Conservation (phyloP, 129 eudicot species). For the Flaveria brownii region DNA sequence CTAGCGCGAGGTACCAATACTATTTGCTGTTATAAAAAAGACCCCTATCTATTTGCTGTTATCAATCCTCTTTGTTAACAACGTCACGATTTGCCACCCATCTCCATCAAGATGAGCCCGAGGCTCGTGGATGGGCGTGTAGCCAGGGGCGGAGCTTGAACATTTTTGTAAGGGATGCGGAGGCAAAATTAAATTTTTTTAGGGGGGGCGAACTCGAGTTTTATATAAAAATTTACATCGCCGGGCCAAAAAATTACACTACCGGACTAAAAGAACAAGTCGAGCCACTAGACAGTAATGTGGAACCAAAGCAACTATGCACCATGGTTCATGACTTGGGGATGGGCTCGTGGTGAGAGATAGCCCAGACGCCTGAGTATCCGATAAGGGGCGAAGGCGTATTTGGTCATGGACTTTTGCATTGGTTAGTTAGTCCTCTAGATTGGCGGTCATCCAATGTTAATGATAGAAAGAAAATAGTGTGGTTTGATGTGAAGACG, state of each 20-base stretch:
- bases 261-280: too few relatives aligned
- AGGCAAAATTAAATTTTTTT: too few relatives aligned
- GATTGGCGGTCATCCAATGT: too few relatives aligned
- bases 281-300: not conserved
- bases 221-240: too few relatives aligned
- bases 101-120: not conserved
- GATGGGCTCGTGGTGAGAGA: constrained; percentile 13
- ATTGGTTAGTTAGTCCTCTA: not conserved
- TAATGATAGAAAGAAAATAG: too few relatives aligned
- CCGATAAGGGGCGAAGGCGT: not conserved
- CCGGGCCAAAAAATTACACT: too few relatives aligned
- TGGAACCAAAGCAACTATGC: not conserved
- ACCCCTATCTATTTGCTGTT: not conserved
- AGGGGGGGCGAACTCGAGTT: too few relatives aligned
- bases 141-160: too few relatives aligned
- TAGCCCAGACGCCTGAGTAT: not conserved
- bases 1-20: too few relatives aligned
- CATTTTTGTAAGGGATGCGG: too few relatives aligned
- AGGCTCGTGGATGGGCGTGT: not conserved
- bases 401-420: constrained; percentile 15
- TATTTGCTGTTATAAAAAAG: too few relatives aligned
- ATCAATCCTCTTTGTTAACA: constrained; percentile 16
- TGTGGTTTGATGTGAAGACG: too few relatives aligned
- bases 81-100: constrained; percentile 7
- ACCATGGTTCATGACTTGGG: constrained; percentile 11